Conservation (phyloP, 2,329 filamentous ascomycete genomes). For the Fusarium sp. region DNA sequence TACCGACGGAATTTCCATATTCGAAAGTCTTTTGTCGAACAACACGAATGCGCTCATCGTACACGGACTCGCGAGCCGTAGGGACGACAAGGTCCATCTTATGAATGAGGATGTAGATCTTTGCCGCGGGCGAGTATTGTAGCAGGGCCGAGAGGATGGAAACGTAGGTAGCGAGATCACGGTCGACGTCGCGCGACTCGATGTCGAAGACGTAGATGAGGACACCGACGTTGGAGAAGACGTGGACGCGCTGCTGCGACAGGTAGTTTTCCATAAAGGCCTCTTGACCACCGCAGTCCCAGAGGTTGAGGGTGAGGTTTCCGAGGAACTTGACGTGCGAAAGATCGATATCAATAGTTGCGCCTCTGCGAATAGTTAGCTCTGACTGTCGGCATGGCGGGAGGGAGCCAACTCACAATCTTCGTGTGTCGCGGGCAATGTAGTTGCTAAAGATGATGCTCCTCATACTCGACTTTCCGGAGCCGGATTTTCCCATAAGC, state of each 20-base stretch:
- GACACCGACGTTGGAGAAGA: conserved; percentile 96
- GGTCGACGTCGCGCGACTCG: conserved; percentile 92
- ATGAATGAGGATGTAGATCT: conserved; percentile 95
- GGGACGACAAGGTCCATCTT: conserved; percentile 97
- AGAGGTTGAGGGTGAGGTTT: conserved; percentile 95
- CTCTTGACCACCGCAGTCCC: conserved; percentile 99
- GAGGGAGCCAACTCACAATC: conserved; percentile 66
- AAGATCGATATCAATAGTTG: conserved; percentile 98
- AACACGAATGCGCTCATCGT: conserved; percentile 83
- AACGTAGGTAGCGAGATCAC: conserved; percentile 92
- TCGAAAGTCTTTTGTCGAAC: conserved; percentile 80
- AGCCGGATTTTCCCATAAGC: conserved; percentile 95
- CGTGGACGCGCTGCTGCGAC: conserved; percentile 92
- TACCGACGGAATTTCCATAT: conserved; percentile 58
- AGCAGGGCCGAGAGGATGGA: conserved; percentile 89
- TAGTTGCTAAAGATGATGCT: conserved; percentile 99
- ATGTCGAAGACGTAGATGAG: conserved; percentile 99
- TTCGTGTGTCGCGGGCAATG: conserved; percentile 92
- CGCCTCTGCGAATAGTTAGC: conserved; percentile 67
- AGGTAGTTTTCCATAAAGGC: conserved; percentile 99
- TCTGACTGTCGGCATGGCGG: neutral
- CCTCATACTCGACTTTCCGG: conserved; percentile 97
- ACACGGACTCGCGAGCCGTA: conserved; percentile 82
- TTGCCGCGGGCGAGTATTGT: conserved; percentile 84
- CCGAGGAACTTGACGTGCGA: conserved; percentile 99